These are phyloP conservation scores for Phytopythium montanum DNA, from an alignment of 352 stramenopile species.

Conservation along the genomic window DNA sequence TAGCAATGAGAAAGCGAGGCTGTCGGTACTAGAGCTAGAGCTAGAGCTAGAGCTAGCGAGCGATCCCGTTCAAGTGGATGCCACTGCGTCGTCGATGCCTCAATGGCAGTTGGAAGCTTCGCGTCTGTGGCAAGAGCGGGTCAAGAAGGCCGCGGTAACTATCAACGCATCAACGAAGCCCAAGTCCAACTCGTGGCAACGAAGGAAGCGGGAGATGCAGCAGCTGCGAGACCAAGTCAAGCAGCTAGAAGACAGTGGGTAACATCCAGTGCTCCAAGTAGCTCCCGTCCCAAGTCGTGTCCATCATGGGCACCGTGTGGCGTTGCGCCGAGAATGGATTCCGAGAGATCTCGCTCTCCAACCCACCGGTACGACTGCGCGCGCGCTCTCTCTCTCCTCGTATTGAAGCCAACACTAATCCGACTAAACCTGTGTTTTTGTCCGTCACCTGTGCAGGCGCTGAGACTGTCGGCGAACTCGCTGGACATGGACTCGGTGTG, in stretches of 20 bases:
- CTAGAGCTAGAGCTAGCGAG: too few relatives aligned
- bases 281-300: neutral
- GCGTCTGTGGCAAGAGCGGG: too few relatives aligned
- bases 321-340: neutral
- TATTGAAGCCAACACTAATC: too few relatives aligned
- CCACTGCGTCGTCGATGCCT: too few relatives aligned
- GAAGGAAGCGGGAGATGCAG: too few relatives aligned
- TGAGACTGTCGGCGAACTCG: slow-evolving; percentile 2
- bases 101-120: too few relatives aligned
- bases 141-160: too few relatives aligned
- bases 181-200: neutral
- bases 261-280: slow-evolving; percentile 1
- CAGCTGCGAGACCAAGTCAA: neutral
- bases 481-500: slow-evolving; percentile 9
- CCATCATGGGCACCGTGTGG: neutral
- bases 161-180: too few relatives aligned
- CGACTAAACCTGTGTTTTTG: neutral
- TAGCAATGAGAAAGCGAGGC: too few relatives aligned
- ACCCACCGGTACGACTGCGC: neutral
- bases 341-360: neutral
- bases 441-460: neutral
- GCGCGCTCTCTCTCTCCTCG: too few relatives aligned
- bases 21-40: too few relatives aligned
- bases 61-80: too few relatives aligned
- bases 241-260: neutral